These are phyloP conservation scores for Trichoderma aggressivum DNA, from an alignment of 2,329 filamentous ascomycete genomes.

Conservation along the genomic window DNA sequence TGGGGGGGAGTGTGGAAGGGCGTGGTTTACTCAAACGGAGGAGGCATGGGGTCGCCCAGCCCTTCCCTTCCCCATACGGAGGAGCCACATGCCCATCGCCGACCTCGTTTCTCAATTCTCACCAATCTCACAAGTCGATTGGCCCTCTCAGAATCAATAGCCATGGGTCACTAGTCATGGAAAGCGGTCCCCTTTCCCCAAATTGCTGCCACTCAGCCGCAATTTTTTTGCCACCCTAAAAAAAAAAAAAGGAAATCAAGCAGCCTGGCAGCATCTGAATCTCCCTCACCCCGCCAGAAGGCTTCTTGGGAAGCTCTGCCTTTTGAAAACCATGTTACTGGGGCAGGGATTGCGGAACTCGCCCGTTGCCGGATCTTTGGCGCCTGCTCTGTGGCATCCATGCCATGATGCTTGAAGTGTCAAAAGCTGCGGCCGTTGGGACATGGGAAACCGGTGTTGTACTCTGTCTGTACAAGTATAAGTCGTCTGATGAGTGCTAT, in stretches of 20 bases:
- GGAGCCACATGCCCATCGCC: slow-evolving; percentile 1
- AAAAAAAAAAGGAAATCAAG: neutral
- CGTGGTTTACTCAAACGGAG: neutral
- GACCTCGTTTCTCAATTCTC: neutral
- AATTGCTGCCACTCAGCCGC: neutral
- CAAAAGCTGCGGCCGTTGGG: neutral
- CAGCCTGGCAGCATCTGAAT: neutral
- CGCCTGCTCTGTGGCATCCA: neutral
- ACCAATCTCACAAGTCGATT: neutral
- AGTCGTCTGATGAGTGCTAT: neutral
- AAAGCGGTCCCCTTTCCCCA: neutral
- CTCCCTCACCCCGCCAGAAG: neutral
- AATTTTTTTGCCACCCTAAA: neutral
- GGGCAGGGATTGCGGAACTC: slow-evolving; percentile 1
- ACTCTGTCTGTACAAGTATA: neutral
- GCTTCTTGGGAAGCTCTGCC: neutral
- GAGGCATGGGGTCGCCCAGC: neutral
- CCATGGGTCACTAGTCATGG: neutral
- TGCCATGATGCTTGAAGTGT: neutral
- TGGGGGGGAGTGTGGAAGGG: neutral
- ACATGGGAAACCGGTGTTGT: neutral
- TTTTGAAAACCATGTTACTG: neutral
- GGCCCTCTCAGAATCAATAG: neutral
- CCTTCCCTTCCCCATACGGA: neutral
- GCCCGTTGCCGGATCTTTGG: neutral